phyloP scores from a whole-genome alignment of 106 monocot species.

The Ottelia alismoides region DNA sequence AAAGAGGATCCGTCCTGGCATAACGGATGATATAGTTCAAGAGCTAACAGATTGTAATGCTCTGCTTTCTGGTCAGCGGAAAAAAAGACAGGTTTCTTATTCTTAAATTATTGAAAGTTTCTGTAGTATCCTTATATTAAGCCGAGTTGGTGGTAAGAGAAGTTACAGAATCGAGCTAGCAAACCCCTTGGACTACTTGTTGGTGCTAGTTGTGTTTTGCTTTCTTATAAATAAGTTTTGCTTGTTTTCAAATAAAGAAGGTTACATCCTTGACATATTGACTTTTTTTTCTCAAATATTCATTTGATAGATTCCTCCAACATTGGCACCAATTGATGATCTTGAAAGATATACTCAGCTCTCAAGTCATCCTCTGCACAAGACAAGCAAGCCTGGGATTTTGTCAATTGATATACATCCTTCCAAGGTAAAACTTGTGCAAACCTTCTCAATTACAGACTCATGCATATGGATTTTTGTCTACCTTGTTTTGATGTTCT shows the following conservation, averaged over 20 bases:
- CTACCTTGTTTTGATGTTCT: too few relatives aligned
- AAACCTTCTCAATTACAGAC: too few relatives aligned
- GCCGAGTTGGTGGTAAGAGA: background rate
- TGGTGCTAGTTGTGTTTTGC: too few relatives aligned
- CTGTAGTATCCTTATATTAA: background rate
- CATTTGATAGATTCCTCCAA: constrained; percentile 40
- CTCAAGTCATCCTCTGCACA: constrained; percentile 98
- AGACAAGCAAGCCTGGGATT: constrained; percentile 93
- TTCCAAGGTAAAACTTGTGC: constrained; percentile 49
- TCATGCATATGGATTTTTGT: too few relatives aligned
- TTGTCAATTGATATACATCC: constrained; percentile 83
- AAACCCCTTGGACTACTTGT: too few relatives aligned
- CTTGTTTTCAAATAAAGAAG: too few relatives aligned
- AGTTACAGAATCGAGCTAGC: background rate
- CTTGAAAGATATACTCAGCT: constrained; percentile 90
- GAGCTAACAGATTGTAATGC: constrained; percentile 87
- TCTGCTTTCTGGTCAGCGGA: constrained; percentile 75
- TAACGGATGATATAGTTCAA: constrained; percentile 52
- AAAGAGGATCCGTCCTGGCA: constrained; percentile 88
- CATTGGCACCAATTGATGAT: constrained; percentile 54
- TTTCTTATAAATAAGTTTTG: too few relatives aligned
- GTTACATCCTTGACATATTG: too few relatives aligned
- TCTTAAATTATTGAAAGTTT: background rate
- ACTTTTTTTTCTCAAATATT: background rate
- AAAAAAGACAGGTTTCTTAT: constrained; percentile 89